phyloP scores from a whole-genome alignment of 1,284 basidiomycete genomes.

The Tilletia setariae region DNA sequence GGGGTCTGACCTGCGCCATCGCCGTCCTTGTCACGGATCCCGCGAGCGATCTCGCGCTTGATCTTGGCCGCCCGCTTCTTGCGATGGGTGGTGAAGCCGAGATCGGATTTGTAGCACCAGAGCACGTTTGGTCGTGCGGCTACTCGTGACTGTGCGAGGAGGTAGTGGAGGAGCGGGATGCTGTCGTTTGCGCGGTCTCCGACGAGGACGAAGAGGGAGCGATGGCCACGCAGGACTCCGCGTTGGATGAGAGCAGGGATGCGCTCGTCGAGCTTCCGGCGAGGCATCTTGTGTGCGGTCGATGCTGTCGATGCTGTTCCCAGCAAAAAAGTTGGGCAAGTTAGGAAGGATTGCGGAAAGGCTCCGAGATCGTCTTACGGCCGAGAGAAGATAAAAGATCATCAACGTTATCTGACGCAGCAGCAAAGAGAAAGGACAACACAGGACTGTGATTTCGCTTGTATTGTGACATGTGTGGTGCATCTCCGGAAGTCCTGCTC shows the following conservation, averaged over 20 bases:
- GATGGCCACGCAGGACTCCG: slow-evolving; percentile 76
- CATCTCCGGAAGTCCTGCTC: no score
- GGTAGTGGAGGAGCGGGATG: slow-evolving; percentile 92
- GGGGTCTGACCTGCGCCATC: slow-evolving; percentile 72
- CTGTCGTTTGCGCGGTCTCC: slow-evolving; percentile 93
- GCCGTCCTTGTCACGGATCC: slow-evolving; percentile 79
- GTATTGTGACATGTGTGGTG: no score
- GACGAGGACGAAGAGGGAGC: slow-evolving; percentile 94
- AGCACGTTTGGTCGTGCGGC: slow-evolving; percentile 45
- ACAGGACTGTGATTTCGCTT: no score
- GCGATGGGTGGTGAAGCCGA: slow-evolving; percentile 68
- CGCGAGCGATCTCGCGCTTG: slow-evolving; percentile 63
- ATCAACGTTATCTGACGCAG: no score
- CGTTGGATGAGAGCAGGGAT: slow-evolving; percentile 89
- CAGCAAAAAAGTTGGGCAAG: no score
- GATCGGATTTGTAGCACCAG: slow-evolving; percentile 53
- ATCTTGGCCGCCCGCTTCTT: slow-evolving; percentile 67
- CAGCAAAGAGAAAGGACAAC: no score
- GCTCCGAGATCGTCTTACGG: no score
- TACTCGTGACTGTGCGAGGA: slow-evolving; percentile 57
- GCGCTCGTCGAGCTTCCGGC: slow-evolving; percentile 67
- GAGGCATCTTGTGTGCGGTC: slow-evolving; percentile 27
- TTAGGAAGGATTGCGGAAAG: no score
- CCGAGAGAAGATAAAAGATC: no score
- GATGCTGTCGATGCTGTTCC: no score